phyloP scores from a whole-genome alignment of 2,329 filamentous ascomycete species.

The Neofusicoccum laricinum region DNA sequence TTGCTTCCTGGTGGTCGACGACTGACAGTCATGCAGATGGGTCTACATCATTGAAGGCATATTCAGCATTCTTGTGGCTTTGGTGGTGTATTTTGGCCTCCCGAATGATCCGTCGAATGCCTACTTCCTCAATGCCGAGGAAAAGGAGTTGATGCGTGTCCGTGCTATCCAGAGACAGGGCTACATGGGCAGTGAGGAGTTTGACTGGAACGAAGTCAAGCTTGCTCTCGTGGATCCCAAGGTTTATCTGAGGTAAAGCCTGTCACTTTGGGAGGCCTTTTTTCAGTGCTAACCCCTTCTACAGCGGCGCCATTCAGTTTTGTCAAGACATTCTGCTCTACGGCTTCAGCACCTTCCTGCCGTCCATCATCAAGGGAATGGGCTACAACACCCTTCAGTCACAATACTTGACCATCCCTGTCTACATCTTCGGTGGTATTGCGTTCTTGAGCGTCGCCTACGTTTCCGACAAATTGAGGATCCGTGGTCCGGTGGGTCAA shows the following conservation, averaged over 20 bases:
- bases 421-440: slow-evolving; percentile 52
- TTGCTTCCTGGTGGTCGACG: background rate
- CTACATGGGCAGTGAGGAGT: slow-evolving; percentile 52
- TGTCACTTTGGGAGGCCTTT: background rate
- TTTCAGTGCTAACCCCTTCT: background rate
- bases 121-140: slow-evolving; percentile 49
- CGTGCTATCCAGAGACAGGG: slow-evolving; percentile 43
- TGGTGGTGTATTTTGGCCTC: slow-evolving; percentile 45
- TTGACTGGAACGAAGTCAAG: slow-evolving; percentile 50
- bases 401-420: slow-evolving; percentile 56
- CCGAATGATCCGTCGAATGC: slow-evolving; percentile 48
- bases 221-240: slow-evolving; percentile 51
- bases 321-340: slow-evolving; percentile 54
- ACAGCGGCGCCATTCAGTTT: slow-evolving; percentile 48
- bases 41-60: slow-evolving; percentile 23
- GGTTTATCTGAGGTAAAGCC: slow-evolving; percentile 38
- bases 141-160: slow-evolving; percentile 51
- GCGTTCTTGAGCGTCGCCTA: slow-evolving; percentile 46
- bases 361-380: slow-evolving; percentile 53
- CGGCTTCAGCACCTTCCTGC: slow-evolving; percentile 59
- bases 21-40: background rate
- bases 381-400: slow-evolving; percentile 51
- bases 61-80: slow-evolving; percentile 23
- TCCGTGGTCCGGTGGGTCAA: slow-evolving; percentile 20
- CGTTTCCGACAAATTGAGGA: slow-evolving; percentile 42